A percentile compares a stretch with the other conserved stretches of the same genome.
Evolutionary conservation across 2,329 filamentous ascomycete genomes (phyloP).

Genomic region (Colletotrichum musicola): DNA sequence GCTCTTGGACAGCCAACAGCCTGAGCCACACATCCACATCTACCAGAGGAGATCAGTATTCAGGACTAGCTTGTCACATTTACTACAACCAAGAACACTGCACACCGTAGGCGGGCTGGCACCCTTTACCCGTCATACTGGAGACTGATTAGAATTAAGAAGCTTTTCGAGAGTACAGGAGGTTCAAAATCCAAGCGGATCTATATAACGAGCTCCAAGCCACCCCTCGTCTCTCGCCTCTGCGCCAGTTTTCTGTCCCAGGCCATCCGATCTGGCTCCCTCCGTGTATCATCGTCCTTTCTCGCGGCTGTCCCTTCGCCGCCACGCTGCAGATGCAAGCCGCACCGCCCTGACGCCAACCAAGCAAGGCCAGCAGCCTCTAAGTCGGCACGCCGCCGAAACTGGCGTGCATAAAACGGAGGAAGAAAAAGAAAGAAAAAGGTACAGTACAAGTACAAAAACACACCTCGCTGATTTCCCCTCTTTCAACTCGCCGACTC

Average conservation of each 20-base stretch:
- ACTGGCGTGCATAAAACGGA: not conserved
- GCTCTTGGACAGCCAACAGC: too few relatives aligned
- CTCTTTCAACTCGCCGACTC: not conserved
- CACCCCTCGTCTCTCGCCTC: not conserved
- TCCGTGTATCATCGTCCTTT: conserved; percentile 5
- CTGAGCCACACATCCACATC: not conserved
- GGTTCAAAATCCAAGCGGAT: conserved; percentile 29
- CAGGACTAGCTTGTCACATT: not conserved
- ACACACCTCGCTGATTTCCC: not conserved
- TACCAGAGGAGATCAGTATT: not conserved
- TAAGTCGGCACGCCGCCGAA: not conserved
- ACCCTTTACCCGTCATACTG: not conserved
- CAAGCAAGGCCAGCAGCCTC: conserved; percentile 3
- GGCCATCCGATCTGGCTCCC: not conserved
- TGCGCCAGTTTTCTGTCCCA: conserved; percentile 21
- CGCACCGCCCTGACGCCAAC: conserved; percentile 21
- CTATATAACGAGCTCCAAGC: conserved; percentile 28
- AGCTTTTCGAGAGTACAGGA: conserved; percentile 19
- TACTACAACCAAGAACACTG: too few relatives aligned
- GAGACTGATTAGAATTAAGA: conserved; percentile 35
- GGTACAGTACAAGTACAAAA: conserved; percentile 32
- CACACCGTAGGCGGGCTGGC: too few relatives aligned
- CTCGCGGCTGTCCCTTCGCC: not conserved
- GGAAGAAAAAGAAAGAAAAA: conserved; percentile 6
- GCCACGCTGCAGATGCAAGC: conserved; percentile 19